Base-by-base conservation (phyloP, 106 monocot species). In the Dendrobium chrysotoxum region DNA sequence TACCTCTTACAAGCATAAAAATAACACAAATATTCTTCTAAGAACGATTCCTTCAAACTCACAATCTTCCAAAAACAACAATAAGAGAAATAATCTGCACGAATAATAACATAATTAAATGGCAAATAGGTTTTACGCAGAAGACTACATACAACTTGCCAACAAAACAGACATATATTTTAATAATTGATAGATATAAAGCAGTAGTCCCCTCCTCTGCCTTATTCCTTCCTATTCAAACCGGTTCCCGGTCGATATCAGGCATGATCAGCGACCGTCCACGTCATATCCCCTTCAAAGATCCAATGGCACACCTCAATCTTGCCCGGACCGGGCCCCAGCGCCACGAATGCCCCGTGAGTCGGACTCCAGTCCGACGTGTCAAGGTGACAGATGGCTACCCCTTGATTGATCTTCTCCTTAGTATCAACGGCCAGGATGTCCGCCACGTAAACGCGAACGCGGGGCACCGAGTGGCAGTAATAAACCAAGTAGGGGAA, bases 241-340 rank as follows among this genome's bases (percentile, higher is more conserved):
- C 50, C 50, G 50, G 50, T 50, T 50, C 50, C 50, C 50, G 50
- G 47, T 13, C 47, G 2, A 47, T 28, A 76, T 76, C 76, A 76
- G 8, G 40, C 21, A 15, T 26, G 76, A 81, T 92, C 89, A n/a
- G 90, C 85, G 0, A 87, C 88, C 16, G 92, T 84, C 95, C 95
- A 95, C 10, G 95, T 93, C 95, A 95, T 95, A 65, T 95, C 95
- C 5, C 95, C 95, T 35, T 92, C 55, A 79, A 92, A 95, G 84
- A 95, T 95, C 95, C 92, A 95, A 75, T 95, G 95, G 89, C 95
- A 95, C 21, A 95, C 95, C 88, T 95, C 95, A 26, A 95, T 92
- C 87, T 91, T 82, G 0, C 95, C 95, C 0, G 95, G 95, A 8
- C 77, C 84, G 13, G 80, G 79, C 0, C 90, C 91, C 31, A 95